These are phyloP conservation scores for Ogataea paraovalis DNA, from an alignment of 805 yeast genomes.

Conservation along the genomic window DNA sequence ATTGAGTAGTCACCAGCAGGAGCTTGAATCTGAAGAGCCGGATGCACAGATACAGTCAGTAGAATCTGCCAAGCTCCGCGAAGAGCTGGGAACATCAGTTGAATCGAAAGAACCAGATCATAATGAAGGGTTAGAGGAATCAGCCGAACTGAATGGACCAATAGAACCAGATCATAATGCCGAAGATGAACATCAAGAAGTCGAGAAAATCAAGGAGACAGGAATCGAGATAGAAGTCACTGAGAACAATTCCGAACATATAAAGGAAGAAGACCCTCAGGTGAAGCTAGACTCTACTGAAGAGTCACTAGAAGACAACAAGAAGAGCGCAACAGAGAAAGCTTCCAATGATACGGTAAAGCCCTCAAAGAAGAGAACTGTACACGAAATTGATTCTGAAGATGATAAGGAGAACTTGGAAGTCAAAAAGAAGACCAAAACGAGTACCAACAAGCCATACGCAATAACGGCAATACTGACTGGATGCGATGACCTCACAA, in stretches of 20 bases:
- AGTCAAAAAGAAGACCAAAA: conserved; percentile 15
- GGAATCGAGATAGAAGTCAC: background rate
- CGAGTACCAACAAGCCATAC: conserved; percentile 27
- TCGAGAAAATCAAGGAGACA: background rate
- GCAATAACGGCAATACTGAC: conserved; percentile 52
- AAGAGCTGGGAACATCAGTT: no score
- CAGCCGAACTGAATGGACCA: background rate
- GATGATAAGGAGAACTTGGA: conserved; percentile 4
- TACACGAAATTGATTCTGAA: background rate
- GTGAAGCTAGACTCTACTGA: conserved; percentile 1
- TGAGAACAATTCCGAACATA: no score
- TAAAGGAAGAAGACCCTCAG: background rate
- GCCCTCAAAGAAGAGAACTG: background rate
- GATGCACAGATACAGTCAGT: no score
- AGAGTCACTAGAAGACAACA: no score
- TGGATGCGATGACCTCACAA: conserved; percentile 55
- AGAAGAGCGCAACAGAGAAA: background rate
- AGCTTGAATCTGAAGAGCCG: no score
- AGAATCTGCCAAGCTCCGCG: no score
- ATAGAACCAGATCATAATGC: background rate
- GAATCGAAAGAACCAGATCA: background rate
- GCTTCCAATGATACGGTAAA: background rate
- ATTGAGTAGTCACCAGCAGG: no score
- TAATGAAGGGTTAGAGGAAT: background rate
- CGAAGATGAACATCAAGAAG: background rate